These are phyloP conservation scores for Pyricularia sp. DNA, from an alignment of 2,329 filamentous ascomycete genomes.

Conservation along the genomic window DNA sequence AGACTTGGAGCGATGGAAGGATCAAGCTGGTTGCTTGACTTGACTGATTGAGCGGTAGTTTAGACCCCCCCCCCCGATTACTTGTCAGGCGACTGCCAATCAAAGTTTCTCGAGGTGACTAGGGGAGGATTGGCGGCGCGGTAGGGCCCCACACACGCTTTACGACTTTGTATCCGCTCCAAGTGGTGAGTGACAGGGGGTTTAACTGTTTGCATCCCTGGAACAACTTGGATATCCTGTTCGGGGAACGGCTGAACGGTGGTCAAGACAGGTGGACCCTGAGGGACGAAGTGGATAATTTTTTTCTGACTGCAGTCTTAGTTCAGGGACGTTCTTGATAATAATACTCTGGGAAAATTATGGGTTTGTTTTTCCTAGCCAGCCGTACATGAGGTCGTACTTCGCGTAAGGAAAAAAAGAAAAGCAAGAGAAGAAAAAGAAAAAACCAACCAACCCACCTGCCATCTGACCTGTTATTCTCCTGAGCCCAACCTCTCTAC, in stretches of 20 bases:
- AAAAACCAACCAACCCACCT: background rate
- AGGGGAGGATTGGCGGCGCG: background rate
- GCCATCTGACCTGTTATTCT: background rate
- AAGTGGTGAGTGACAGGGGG: background rate
- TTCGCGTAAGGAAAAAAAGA: background rate
- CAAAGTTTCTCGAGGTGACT: background rate
- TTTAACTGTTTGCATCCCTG: background rate
- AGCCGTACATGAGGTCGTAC: background rate
- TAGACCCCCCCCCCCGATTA: background rate
- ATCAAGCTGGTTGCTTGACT: background rate
- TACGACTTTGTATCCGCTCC: background rate
- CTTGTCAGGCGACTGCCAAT: background rate
- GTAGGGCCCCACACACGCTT: background rate
- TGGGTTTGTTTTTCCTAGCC: background rate
- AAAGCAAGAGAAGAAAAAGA: background rate
- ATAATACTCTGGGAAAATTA: background rate
- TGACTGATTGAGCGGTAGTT: background rate
- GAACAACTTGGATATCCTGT: background rate
- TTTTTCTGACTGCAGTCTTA: background rate
- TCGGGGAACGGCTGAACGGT: background rate
- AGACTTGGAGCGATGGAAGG: background rate
- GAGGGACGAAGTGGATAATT: background rate
- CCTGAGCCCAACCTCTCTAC: background rate
- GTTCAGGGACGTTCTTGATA: background rate
- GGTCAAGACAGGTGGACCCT: slow-evolving; percentile 1